These are phyloP conservation scores for Umbelopsis vinacea DNA, from an alignment of 192 early-diverging fungal species.

Conservation along the genomic window DNA sequence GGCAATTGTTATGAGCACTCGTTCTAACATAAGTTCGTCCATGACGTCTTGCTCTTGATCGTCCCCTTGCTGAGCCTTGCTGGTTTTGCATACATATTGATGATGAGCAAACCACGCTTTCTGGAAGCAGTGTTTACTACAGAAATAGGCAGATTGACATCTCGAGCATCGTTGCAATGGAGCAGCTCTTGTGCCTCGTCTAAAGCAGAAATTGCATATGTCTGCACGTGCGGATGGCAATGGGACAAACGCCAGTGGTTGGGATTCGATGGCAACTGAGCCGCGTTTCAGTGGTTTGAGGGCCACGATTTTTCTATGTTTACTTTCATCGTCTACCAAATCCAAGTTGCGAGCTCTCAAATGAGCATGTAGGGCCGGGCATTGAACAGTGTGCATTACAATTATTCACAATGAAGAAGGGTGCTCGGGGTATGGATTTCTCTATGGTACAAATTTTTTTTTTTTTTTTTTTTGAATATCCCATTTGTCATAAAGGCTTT, in stretches of 20 bases:
- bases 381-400: conserved; percentile 16
- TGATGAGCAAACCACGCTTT: conserved; percentile 42
- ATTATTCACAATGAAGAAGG: not conserved
- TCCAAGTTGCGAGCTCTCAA: conserved; percentile 6
- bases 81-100: conserved; percentile 44
- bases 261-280: conserved; percentile 44
- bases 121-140: conserved; percentile 38
- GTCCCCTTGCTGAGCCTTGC: conserved; percentile 12
- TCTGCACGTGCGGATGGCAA: conserved; percentile 35
- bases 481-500: not conserved
- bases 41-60: conserved; percentile 36
- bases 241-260: conserved; percentile 37
- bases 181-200: conserved; percentile 31
- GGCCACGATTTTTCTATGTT: conserved; percentile 36
- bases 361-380: conserved; percentile 8
- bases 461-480: not conserved
- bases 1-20: conserved; percentile 44
- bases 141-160: conserved; percentile 39
- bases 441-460: not conserved
- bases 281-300: conserved; percentile 35
- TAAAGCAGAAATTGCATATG: conserved; percentile 35
- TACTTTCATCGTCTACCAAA: conserved; percentile 4
- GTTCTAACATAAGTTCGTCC: conserved; percentile 54
- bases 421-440: not conserved
- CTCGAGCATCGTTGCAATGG: conserved; percentile 38